These are phyloP conservation scores for Amniculicola lignicola DNA, from an alignment of 495 filamentous ascomycete species.

Conservation along the genomic window DNA sequence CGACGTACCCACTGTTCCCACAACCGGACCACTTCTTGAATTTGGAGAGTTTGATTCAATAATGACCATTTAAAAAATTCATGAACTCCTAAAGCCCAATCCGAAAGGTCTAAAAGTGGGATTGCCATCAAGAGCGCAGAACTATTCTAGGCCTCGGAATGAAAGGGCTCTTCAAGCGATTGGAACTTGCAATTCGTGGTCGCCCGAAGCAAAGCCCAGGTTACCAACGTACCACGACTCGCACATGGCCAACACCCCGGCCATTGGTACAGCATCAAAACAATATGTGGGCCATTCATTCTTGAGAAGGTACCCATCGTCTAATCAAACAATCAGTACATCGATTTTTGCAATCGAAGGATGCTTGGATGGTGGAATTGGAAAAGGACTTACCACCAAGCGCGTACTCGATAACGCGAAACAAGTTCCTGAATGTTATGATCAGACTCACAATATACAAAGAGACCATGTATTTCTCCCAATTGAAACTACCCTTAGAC, in stretches of 20 bases:
- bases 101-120: no score
- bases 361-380: background rate
- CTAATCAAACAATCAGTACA: background rate
- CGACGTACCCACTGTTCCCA: no score
- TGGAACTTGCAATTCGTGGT: no score
- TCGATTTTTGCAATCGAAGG: background rate
- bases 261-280: slow-evolving; percentile 61
- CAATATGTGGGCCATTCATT: slow-evolving; percentile 61
- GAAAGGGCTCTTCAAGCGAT: no score
- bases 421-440: slow-evolving; percentile 59
- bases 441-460: slow-evolving; percentile 53
- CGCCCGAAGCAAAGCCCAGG: no score
- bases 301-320: slow-evolving; percentile 50
- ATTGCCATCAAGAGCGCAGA: no score
- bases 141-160: no score
- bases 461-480: slow-evolving; percentile 50
- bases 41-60: no score
- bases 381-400: slow-evolving; percentile 46
- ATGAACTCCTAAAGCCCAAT: no score
- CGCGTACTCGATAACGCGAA: slow-evolving; percentile 61
- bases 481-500: slow-evolving; percentile 37
- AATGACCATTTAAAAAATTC: no score
- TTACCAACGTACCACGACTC: slow-evolving; percentile 44
- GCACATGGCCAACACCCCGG: slow-evolving; percentile 50
- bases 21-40: no score